A percentile compares a stretch with the other conserved stretches of the same genome.
Evolutionary conservation across 176 grass and related monocot species (phyloP).

Genomic region (Saccharum officinarum): DNA sequence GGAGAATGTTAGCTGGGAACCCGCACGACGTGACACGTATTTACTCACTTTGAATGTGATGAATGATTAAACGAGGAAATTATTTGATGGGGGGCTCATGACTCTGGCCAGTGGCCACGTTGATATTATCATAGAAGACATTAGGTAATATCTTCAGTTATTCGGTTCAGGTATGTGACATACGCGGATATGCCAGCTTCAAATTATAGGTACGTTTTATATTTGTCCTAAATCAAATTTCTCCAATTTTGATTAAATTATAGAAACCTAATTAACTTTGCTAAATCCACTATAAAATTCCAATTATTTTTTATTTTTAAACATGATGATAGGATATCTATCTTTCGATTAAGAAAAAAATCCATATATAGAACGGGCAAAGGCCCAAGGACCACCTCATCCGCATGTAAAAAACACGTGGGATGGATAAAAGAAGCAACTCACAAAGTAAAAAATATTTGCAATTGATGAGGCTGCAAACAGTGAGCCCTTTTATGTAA

Average conservation of each 20-base stretch:
- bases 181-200: background rate
- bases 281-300: background rate
- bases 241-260: no score
- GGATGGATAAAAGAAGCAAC: no score
- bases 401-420: no score
- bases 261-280: background rate
- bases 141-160: background rate
- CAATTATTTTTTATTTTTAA: no score
- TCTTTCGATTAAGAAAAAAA: no score
- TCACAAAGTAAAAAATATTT: no score
- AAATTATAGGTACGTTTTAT: background rate
- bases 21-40: slow-evolving; percentile 31
- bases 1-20: background rate
- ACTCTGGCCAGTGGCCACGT: background rate
- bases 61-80: slow-evolving; percentile 14
- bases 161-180: background rate
- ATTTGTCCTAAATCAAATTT: no score
- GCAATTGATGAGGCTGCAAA: background rate
- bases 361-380: no score
- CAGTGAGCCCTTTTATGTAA: background rate
- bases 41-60: slow-evolving; percentile 27
- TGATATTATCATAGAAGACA: background rate
- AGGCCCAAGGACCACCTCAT: no score
- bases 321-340: no score
- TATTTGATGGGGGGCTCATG: background rate